These are phyloP conservation scores for Chloropicon primus DNA, from an alignment of 139 green algal species.

Conservation along the genomic window DNA sequence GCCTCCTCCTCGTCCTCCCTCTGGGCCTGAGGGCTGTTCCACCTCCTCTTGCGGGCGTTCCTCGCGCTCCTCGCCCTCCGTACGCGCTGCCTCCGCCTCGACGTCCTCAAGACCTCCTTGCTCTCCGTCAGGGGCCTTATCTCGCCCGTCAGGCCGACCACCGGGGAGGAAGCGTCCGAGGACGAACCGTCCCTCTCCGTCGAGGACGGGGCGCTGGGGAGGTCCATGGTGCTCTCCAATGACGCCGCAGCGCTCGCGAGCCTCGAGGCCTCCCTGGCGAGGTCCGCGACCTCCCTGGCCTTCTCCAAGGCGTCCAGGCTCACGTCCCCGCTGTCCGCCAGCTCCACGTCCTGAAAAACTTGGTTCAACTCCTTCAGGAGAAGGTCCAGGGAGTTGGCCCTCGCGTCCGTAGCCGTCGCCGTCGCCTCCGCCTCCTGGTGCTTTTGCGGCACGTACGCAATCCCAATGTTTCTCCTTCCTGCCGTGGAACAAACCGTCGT, in stretches of 20 bases:
- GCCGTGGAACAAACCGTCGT: no score
- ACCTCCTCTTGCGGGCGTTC: neutral
- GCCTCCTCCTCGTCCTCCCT: neutral
- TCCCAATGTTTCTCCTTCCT: no score
- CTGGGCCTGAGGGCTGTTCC: neutral
- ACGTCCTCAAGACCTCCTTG: neutral
- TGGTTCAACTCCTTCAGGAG: no score
- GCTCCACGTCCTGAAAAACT: neutral
- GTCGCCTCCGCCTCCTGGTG: no score
- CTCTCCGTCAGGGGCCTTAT: neutral
- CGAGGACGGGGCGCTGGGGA: neutral
- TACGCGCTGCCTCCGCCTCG: neutral
- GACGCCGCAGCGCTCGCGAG: neutral
- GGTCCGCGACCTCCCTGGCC: slow-evolving; percentile 1
- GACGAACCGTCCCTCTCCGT: neutral
- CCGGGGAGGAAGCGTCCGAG: neutral
- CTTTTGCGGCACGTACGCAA: no score
- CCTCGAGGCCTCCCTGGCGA: neutral
- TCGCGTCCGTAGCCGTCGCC: no score
- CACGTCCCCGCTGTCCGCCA: neutral
- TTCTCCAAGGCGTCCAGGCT: neutral
- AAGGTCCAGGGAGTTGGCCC: neutral
- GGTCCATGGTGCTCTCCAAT: neutral
- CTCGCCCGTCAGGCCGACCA: neutral
- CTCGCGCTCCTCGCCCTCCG: neutral